Conservation (phyloP, 345 rosid genomes). For the Moricandia arvensis region DNA sequence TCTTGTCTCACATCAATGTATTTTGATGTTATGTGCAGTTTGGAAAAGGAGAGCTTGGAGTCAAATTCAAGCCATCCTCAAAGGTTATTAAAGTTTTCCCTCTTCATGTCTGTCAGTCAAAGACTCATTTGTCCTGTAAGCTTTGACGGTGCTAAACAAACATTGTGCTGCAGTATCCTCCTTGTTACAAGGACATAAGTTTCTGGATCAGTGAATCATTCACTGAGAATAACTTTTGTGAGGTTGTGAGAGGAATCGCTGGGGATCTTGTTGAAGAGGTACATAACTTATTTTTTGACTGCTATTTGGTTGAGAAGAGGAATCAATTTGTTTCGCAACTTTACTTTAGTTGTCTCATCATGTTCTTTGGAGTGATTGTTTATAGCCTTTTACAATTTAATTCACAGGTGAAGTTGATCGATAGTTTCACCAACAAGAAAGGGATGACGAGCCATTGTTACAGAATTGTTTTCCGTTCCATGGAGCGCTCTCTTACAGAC, state of each 20-base stretch:
- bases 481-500: slow-evolving; percentile 88
- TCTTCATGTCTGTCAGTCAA: background rate
- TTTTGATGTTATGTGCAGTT: slow-evolving; percentile 50
- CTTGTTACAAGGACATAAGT: slow-evolving; percentile 94
- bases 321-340: too few species aligned
- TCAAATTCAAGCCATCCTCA: slow-evolving; percentile 89
- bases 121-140: background rate
- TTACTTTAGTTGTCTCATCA: background rate
- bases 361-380: background rate
- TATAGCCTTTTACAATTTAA: background rate
- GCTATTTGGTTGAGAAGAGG: background rate
- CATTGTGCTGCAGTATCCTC: slow-evolving; percentile 69
- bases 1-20: background rate
- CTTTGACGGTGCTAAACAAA: background rate
- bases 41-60: slow-evolving; percentile 65
- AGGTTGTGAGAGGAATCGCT: slow-evolving; percentile 81
- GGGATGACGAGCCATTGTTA: slow-evolving; percentile 95
- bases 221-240: slow-evolving; percentile 95
- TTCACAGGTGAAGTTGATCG: slow-evolving; percentile 71
- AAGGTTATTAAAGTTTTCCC: slow-evolving; percentile 55
- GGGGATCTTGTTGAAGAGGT: slow-evolving; percentile 99
- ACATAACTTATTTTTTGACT: background rate
- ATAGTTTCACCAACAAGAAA: slow-evolving; percentile 82
- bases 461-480: slow-evolving; percentile 88
- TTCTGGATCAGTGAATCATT: slow-evolving; percentile 92